A percentile compares a stretch with the other conserved stretches of the same genome.
These are phyloP conservation scores for Arabis alpina DNA, from an alignment of 345 rosid genomes.

Conservation along the genomic window DNA sequence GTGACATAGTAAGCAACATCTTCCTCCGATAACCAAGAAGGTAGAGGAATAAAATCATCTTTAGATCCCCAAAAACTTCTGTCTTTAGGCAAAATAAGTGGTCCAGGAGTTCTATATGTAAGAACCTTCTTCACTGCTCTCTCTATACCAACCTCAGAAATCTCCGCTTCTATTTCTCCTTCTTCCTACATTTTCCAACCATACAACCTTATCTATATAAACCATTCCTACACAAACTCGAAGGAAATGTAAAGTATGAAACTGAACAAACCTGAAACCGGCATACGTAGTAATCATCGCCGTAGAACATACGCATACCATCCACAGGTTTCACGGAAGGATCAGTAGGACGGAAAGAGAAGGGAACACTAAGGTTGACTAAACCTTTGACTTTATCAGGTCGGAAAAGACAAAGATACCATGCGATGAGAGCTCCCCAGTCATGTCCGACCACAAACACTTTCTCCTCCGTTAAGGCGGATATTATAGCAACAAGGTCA, in stretches of 20 bases:
- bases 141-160: slow-evolving; percentile 37
- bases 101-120: slow-evolving; percentile 30
- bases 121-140: slow-evolving; percentile 35
- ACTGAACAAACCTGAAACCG: slow-evolving; percentile 83
- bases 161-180: slow-evolving; percentile 39
- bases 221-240: too few relatives aligned
- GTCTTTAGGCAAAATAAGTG: slow-evolving; percentile 33
- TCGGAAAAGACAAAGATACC: slow-evolving; percentile 41
- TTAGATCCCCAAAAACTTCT: slow-evolving; percentile 39
- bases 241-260: background rate
- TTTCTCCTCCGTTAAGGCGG: slow-evolving; percentile 31
- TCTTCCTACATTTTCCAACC: slow-evolving; percentile 34
- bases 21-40: slow-evolving; percentile 40
- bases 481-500: slow-evolving; percentile 32
- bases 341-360: slow-evolving; percentile 13
- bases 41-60: slow-evolving; percentile 28
- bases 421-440: slow-evolving; percentile 44
- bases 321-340: slow-evolving; percentile 50
- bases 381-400: slow-evolving; percentile 44
- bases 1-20: slow-evolving; percentile 38
- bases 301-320: slow-evolving; percentile 49
- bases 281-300: slow-evolving; percentile 74
- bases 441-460: slow-evolving; percentile 49
- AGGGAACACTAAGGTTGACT: slow-evolving; percentile 43
- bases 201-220: too few relatives aligned